Evolutionary conservation across 495 filamentous ascomycete species (phyloP).

Genomic region (Thermothielavioides terrestris): DNA sequence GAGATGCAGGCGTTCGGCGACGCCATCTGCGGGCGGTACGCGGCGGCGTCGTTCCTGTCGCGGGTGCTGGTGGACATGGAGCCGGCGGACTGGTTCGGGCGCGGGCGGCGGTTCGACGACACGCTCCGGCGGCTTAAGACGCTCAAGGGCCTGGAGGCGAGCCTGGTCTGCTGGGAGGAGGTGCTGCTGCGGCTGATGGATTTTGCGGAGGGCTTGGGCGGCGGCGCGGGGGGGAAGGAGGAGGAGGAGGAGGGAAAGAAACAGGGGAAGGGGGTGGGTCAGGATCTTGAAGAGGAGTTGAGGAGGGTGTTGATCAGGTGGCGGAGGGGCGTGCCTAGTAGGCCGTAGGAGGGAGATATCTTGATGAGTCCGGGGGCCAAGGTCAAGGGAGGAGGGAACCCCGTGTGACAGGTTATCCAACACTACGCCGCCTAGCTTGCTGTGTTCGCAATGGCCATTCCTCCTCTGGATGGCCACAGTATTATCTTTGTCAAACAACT

Average conservation of each 20-base stretch:
- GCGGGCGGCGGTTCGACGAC: neutral
- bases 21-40: neutral
- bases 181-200: neutral
- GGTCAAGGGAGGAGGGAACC: no score
- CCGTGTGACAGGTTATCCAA: no score
- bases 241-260: neutral
- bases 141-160: conserved; percentile 5
- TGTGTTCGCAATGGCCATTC: no score
- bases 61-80: neutral
- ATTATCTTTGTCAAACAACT: no score
- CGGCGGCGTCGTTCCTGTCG: neutral
- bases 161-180: neutral
- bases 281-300: no score
- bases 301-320: neutral
- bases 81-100: neutral
- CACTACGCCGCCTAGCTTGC: no score
- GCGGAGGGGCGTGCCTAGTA: neutral
- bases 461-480: no score
- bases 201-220: conserved; percentile 4
- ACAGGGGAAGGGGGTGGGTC: no score
- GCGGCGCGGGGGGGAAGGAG: no score
- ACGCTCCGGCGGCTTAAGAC: neutral
- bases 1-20: neutral
- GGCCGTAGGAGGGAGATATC: no score
- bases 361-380: no score